Percentiles rank a stretch among this genome's conserved stretches.
These are phyloP conservation scores for Xylaria bambusicola DNA, from an alignment of 495 filamentous ascomycete species.

Conservation along the genomic window DNA sequence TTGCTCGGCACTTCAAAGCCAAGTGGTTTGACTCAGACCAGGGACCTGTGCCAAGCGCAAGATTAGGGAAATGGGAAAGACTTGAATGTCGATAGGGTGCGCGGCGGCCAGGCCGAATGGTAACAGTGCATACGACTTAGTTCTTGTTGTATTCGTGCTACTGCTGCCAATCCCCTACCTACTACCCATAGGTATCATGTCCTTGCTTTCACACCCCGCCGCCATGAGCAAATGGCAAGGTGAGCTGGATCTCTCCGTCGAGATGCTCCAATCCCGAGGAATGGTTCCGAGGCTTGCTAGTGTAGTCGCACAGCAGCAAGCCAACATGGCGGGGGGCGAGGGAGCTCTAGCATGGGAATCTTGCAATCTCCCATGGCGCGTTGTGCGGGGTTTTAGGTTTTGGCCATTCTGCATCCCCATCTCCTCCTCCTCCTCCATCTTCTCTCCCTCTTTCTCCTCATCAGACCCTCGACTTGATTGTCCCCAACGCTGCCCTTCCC, in stretches of 20 bases:
- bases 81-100: background rate
- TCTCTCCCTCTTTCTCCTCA: background rate
- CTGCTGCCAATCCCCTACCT: no score
- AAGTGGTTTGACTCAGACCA: no score
- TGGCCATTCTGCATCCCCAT: background rate
- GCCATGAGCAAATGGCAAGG: no score
- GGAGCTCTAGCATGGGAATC: slow-evolving; percentile 16
- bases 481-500: background rate
- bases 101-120: background rate
- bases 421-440: background rate
- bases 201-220: no score
- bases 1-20: no score
- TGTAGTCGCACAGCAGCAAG: slow-evolving; percentile 2
- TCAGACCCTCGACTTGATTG: background rate
- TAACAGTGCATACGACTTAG: no score
- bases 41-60: background rate
- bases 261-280: background rate
- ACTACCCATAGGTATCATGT: no score
- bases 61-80: background rate
- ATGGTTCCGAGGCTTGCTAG: background rate
- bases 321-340: background rate
- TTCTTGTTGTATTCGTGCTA: no score
- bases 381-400: background rate
- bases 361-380: slow-evolving; percentile 17
- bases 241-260: no score